Evolutionary conservation across 2,329 filamentous ascomycete species (phyloP).

Genomic region (Microdochium paspali): DNA sequence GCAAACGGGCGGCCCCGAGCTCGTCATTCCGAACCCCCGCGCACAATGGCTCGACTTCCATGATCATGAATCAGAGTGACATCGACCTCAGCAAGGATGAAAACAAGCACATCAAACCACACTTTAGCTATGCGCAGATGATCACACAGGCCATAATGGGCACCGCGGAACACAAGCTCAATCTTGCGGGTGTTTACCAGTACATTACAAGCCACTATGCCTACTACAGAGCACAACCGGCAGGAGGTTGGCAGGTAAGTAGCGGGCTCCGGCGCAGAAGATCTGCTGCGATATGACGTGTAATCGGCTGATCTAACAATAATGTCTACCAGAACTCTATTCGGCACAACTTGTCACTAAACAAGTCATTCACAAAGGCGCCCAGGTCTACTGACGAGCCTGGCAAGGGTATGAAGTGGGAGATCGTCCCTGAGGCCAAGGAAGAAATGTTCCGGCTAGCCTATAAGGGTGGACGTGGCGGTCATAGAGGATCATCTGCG

Average conservation of each 20-base stretch:
- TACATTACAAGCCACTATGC: slow-evolving; percentile 88
- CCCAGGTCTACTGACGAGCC: slow-evolving; percentile 89
- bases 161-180: slow-evolving; percentile 78
- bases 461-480: slow-evolving; percentile 50
- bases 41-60: slow-evolving; percentile 25
- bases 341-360: slow-evolving; percentile 88
- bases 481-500: slow-evolving; percentile 58
- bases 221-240: slow-evolving; percentile 75
- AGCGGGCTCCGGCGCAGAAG: neutral
- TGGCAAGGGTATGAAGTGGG: slow-evolving; percentile 99
- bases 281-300: neutral
- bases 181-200: slow-evolving; percentile 84
- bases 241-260: slow-evolving; percentile 81
- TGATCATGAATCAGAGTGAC: slow-evolving; percentile 40
- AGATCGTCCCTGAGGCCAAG: slow-evolving; percentile 72
- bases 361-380: slow-evolving; percentile 90
- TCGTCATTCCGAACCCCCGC: slow-evolving; percentile 28
- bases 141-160: slow-evolving; percentile 94
- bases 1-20: slow-evolving; percentile 21
- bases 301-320: neutral
- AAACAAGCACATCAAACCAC: slow-evolving; percentile 86
- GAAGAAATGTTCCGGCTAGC: slow-evolving; percentile 81
- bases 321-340: slow-evolving; percentile 69
- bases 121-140: slow-evolving; percentile 92
- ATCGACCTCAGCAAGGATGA: slow-evolving; percentile 75